Evolutionary conservation across 2,329 filamentous ascomycete species (phyloP), one percentile per base, ranked within the genome.

Genomic region (Hymenoscyphus fructigenus): DNA sequence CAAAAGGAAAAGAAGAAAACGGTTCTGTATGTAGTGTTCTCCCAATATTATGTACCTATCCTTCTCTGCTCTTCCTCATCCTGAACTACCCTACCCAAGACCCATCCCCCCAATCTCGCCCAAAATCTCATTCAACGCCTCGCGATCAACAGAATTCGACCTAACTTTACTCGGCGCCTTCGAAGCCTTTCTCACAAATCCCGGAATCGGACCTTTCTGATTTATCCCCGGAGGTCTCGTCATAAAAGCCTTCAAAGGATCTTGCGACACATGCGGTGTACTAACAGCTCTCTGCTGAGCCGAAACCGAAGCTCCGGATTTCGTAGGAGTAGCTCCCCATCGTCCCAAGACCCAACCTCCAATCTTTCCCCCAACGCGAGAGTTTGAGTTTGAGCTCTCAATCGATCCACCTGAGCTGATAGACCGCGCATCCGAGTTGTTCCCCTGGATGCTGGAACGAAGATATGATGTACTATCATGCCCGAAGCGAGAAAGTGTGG

Each of bases 161-260:
- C 59, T 68, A 3, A 75, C 74, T 50, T 70, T 69, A 56, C 72
- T 73, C 6, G 75, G 74, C 29, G 71, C 70, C 41, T 66, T 72
- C n/a, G 72, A 71, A 1, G 47, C 55, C 63, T 85, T 81, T 29
- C 86, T 82, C 12, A 68, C 60, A 68, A 94, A 90, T 0, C 91
- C 91, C 0, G 90, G 86, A 55, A 95, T 89, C 0, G 86, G 83
- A 0, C 91, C 91, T 1, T 85, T 83, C 74, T 94, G 91, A 72
- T 95, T 95, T 74, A 95, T 92, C 0, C 91, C 91, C 1, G 90
- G 85, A 4, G 84, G 78, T 55, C 91, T 82, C 55, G 79, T 80
- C 38, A 78, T 61, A 12, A 79, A 77, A 63, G 68, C 67, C 62
- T 67, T 66, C 57, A 75, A 75, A 76, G 64, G 71, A 77, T 65